A percentile compares a stretch with the other conserved stretches of the same genome.
Conservation (phyloP, 2,329 filamentous ascomycete genomes). For the Fusarium subtropicale region DNA sequence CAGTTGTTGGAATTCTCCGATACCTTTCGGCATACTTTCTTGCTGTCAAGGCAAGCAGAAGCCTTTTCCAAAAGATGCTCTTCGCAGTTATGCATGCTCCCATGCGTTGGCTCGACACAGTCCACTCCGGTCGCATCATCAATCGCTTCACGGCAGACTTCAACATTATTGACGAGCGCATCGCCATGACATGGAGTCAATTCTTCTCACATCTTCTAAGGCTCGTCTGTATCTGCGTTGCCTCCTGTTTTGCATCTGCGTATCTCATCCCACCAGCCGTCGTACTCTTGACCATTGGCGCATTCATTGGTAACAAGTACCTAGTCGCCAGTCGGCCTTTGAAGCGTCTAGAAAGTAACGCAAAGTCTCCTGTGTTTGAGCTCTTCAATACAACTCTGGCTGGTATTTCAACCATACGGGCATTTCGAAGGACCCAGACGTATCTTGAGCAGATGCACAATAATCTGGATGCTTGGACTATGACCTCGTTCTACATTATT, state of each 20-base stretch:
- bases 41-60: slow-evolving; percentile 73
- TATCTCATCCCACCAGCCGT: slow-evolving; percentile 71
- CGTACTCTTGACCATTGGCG: slow-evolving; percentile 66
- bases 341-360: slow-evolving; percentile 79
- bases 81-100: slow-evolving; percentile 75
- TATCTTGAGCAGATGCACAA: slow-evolving; percentile 77
- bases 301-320: slow-evolving; percentile 69
- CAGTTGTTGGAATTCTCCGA: slow-evolving; percentile 68
- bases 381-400: slow-evolving; percentile 78
- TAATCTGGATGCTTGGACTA: slow-evolving; percentile 74
- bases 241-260: slow-evolving; percentile 74
- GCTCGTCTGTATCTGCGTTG: slow-evolving; percentile 72
- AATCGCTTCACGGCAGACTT: slow-evolving; percentile 85
- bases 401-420: slow-evolving; percentile 79
- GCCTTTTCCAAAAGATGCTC: slow-evolving; percentile 73
- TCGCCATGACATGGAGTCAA: slow-evolving; percentile 72
- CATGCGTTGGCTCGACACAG: slow-evolving; percentile 81
- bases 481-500: slow-evolving; percentile 74
- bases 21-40: slow-evolving; percentile 72
- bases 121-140: slow-evolving; percentile 78
- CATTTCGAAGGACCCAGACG: slow-evolving; percentile 73
- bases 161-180: slow-evolving; percentile 73
- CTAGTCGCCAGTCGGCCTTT: slow-evolving; percentile 76
- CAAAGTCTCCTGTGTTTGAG: slow-evolving; percentile 82
- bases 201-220: slow-evolving; percentile 68